Evolutionary conservation across 1,284 basidiomycete species (phyloP), one percentile per base, ranked within the genome.

Genomic region (Mycosarcoma maydis): DNA sequence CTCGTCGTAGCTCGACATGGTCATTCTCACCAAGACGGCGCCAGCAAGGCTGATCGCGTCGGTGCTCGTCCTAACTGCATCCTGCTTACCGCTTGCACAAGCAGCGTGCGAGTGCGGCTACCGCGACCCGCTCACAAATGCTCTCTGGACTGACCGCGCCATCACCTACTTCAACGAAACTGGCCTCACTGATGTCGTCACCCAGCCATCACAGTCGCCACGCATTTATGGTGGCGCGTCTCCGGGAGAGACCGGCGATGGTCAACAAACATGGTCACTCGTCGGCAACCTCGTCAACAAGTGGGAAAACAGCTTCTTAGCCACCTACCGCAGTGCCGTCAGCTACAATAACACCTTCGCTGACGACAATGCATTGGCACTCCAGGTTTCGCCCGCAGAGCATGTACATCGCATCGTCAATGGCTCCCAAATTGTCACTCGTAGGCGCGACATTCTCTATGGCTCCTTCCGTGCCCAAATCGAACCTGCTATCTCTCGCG

Each of bases 161-260:
- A 77, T 78, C 55, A 71, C 66, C 39, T 78, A 78, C 43, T 78
- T 76, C 43, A 78, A 78, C 65, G 76, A 78, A 29, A 43, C 72
- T 3, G 73, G 60, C 29, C 30, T 64, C 30, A 51, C 41, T 24
- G 52, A 75, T 46, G 54, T 75, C 11, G 73, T 73, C 34, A 72
- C 52, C 6, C 24, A 62, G 14, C 72, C 74, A 10, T 38, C 43
- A 11, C 13, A 36, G 2, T 72, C 75, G 6, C 73, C 75, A 8
- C 53, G 59, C 17, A 64, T 71, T 29, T 71, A 73, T 27, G 75
- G 72, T 16, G 43, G 42, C 20, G 48, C 40, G 3, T 50, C 58
- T 1, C 37, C 65, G 9, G 73, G 73, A 3, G 59, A 75, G 17
- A 75, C 70, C 3, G 73, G 73, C 14, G 51, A 53, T 8, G 73